A percentile compares a stretch with the other conserved stretches of the same genome.
Conservation (phyloP, 2,329 filamentous ascomycete species). For the Lasiodiplodia sp. region DNA sequence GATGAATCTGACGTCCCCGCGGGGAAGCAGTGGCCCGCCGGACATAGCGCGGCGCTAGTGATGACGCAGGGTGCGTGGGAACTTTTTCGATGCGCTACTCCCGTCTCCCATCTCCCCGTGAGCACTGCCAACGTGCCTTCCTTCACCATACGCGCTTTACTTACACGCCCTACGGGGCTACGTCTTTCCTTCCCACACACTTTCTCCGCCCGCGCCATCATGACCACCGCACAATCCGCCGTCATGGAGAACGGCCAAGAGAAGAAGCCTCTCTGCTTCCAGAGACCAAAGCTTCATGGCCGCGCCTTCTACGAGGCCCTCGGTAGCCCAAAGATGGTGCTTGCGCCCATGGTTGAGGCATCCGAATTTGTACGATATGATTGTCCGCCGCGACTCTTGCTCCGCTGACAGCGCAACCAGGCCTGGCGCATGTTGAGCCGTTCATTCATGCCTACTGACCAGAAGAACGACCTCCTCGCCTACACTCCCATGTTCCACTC, state of each 20-base stretch:
- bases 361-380: constrained; percentile 83
- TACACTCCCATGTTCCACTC: constrained; percentile 98
- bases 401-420: constrained; percentile 54
- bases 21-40: constrained; percentile 3
- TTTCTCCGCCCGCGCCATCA: neutral
- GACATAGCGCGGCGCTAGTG: constrained; percentile 21
- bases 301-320: constrained; percentile 94
- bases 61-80: neutral
- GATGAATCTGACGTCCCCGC: neutral
- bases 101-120: neutral
- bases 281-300: constrained; percentile 71
- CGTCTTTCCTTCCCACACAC: neutral
- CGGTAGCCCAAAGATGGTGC: constrained; percentile 85
- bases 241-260: neutral
- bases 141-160: constrained; percentile 20
- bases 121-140: neutral
- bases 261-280: constrained; percentile 23
- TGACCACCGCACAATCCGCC: neutral
- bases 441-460: constrained; percentile 76
- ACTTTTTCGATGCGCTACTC: constrained; percentile 4
- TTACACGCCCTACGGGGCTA: constrained; percentile 21
- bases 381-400: constrained; percentile 8
- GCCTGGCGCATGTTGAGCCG: constrained; percentile 97
- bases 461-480: constrained; percentile 69
- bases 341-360: constrained; percentile 98